phyloP scores from a whole-genome alignment of 1,284 basidiomycete species.

The Fomitopsis betulina region DNA sequence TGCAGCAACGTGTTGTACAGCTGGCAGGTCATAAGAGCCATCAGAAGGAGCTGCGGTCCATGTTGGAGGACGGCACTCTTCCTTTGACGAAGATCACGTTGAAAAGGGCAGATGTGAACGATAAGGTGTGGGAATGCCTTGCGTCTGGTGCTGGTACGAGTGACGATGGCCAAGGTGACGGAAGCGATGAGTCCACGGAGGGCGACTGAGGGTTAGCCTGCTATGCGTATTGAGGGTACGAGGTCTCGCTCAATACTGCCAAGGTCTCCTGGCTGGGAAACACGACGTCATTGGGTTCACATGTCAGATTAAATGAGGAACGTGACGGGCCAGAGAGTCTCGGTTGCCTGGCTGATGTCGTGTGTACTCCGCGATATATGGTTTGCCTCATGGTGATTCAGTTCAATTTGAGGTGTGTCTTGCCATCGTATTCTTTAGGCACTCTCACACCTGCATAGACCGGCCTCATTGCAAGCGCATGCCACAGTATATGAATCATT shows the following conservation, averaged over 20 bases:
- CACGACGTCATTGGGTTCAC: no score
- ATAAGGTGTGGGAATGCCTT: background rate
- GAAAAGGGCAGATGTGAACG: background rate
- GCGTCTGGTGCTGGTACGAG: background rate
- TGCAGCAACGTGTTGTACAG: background rate
- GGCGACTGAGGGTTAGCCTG: background rate
- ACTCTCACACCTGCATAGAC: background rate
- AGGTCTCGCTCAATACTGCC: no score
- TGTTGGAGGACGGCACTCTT: background rate
- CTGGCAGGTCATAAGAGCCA: background rate
- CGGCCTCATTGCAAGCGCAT: no score
- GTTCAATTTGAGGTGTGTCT: background rate
- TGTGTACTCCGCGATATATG: background rate
- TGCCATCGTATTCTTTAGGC: background rate
- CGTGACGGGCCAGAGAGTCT: no score
- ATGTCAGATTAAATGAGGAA: no score
- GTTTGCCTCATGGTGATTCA: background rate
- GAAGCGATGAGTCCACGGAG: background rate
- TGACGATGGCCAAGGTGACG: background rate
- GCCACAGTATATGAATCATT: no score
- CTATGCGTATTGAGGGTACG: background rate
- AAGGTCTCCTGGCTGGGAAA: no score
- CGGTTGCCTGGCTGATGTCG: no score
- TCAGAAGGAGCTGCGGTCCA: background rate
- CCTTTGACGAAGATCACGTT: background rate